Percentiles rank a stretch among this genome's conserved stretches.
phyloP scores from a whole-genome alignment of 2,329 filamentous ascomycete genomes.

The Penicillium janthinellum region DNA sequence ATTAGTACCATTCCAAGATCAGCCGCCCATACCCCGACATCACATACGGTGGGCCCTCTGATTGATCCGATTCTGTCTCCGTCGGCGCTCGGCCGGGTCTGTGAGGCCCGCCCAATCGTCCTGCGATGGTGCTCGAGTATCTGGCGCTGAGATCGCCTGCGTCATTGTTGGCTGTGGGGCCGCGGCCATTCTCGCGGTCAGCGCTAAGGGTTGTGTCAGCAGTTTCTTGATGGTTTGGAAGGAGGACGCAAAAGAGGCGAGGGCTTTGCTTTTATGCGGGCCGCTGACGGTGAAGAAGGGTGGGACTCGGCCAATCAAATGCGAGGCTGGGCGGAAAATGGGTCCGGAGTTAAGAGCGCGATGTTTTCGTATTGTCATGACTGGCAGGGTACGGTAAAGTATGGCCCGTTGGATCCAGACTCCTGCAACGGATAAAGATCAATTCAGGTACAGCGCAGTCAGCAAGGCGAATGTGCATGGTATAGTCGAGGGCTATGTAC shows the following conservation, averaged over 20 bases:
- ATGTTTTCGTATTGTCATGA: slow-evolving; percentile 1
- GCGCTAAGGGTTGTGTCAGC: slow-evolving; percentile 8
- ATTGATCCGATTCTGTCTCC: slow-evolving; percentile 35
- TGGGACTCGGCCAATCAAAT: slow-evolving; percentile 6
- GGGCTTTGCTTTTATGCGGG: slow-evolving; percentile 15
- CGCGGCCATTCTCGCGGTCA: slow-evolving; percentile 9
- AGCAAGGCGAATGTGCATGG: not conserved
- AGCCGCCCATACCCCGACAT: no score
- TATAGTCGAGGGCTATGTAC: not conserved
- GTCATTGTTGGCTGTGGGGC: slow-evolving; percentile 1
- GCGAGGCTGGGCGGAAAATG: not conserved
- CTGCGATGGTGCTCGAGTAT: not conserved
- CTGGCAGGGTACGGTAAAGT: not conserved
- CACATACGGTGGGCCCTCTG: slow-evolving; percentile 32
- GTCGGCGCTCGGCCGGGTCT: slow-evolving; percentile 31
- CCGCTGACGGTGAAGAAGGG: slow-evolving; percentile 4
- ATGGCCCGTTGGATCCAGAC: not conserved
- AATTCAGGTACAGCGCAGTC: no score
- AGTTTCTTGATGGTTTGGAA: not conserved
- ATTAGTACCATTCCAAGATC: not conserved
- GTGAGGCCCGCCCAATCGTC: slow-evolving; percentile 32
- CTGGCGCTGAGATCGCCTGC: not conserved
- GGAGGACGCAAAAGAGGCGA: not conserved
- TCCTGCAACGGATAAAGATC: no score
- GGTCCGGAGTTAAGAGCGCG: slow-evolving; percentile 5